Evolutionary conservation across 2,329 filamentous ascomycete genomes (phyloP).

Genomic region (Penicillium sp.): DNA sequence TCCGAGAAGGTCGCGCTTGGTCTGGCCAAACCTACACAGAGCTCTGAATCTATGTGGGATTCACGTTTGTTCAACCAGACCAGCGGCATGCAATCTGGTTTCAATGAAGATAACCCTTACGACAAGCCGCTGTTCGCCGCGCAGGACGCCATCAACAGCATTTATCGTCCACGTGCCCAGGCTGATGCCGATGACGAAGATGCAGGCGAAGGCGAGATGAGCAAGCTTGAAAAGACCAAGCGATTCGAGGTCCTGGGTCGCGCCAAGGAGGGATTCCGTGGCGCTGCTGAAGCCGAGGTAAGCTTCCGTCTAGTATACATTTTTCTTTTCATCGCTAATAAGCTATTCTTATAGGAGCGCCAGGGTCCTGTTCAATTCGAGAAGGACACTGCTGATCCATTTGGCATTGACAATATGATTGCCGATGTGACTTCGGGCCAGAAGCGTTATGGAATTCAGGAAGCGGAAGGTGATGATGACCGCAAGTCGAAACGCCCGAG

Average conservation of each 20-base stretch:
- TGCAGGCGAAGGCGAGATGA: slow-evolving; percentile 77
- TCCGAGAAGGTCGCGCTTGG: slow-evolving; percentile 95
- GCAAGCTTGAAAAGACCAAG: slow-evolving; percentile 79
- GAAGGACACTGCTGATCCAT: slow-evolving; percentile 81
- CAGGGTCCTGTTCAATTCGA: slow-evolving; percentile 96
- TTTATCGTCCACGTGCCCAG: slow-evolving; percentile 77
- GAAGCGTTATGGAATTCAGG: slow-evolving; percentile 48
- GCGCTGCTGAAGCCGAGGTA: slow-evolving; percentile 74
- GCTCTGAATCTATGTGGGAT: slow-evolving; percentile 94
- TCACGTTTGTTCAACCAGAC: slow-evolving; percentile 92
- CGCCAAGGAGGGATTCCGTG: slow-evolving; percentile 83
- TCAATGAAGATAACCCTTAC: slow-evolving; percentile 97
- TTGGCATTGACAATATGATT: slow-evolving; percentile 93
- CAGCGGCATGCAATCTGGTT: slow-evolving; percentile 83
- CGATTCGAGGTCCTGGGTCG: slow-evolving; percentile 87
- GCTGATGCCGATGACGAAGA: slow-evolving; percentile 76
- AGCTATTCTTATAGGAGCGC: slow-evolving; percentile 56
- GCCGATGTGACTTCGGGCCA: slow-evolving; percentile 65
- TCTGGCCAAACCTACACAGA: slow-evolving; percentile 89
- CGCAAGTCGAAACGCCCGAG: slow-evolving; percentile 67
- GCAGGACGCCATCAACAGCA: slow-evolving; percentile 89
- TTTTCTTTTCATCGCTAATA: slow-evolving; percentile 1
- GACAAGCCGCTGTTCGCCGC: slow-evolving; percentile 97
- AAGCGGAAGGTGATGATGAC: slow-evolving; percentile 35
- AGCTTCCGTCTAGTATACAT: slow-evolving; percentile 29